phyloP scores from a whole-genome alignment of 306 rosid species.

The Pyrus pyrifolia region DNA sequence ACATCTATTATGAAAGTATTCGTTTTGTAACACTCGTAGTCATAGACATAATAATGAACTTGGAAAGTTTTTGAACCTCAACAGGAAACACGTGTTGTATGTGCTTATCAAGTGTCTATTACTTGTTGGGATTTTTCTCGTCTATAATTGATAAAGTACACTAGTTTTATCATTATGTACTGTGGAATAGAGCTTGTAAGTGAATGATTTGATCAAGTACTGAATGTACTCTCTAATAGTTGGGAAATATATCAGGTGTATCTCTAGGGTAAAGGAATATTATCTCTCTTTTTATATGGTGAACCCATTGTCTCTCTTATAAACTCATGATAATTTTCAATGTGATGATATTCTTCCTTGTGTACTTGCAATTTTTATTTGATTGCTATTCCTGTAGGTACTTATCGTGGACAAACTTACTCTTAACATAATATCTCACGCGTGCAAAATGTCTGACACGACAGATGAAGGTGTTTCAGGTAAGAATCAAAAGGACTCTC shows the following conservation, averaged over 20 bases:
- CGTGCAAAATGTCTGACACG: constrained; percentile 97
- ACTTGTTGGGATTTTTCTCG: no score
- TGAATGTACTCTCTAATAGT: neutral
- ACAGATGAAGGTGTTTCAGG: constrained; percentile 96
- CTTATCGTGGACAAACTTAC: constrained; percentile 95
- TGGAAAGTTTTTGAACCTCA: neutral
- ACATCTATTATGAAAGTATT: no score
- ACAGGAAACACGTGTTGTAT: neutral
- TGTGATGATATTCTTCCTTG: neutral
- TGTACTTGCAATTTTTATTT: constrained; percentile 6
- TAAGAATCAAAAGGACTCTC: constrained; percentile 37
- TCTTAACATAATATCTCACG: constrained; percentile 84
- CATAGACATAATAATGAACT: neutral
- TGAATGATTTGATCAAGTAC: neutral
- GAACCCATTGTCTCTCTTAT: constrained; percentile 1
- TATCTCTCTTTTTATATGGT: neutral
- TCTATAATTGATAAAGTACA: no score
- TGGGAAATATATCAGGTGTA: neutral
- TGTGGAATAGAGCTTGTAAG: neutral
- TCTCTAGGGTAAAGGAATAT: neutral
- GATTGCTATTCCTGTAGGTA: constrained; percentile 50
- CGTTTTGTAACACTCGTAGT: no score
- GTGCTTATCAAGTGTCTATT: no score
- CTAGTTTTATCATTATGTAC: neutral
- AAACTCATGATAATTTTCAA: neutral